phyloP scores from a whole-genome alignment of 495 filamentous ascomycete species.

The Lophiostoma macrostomum region DNA sequence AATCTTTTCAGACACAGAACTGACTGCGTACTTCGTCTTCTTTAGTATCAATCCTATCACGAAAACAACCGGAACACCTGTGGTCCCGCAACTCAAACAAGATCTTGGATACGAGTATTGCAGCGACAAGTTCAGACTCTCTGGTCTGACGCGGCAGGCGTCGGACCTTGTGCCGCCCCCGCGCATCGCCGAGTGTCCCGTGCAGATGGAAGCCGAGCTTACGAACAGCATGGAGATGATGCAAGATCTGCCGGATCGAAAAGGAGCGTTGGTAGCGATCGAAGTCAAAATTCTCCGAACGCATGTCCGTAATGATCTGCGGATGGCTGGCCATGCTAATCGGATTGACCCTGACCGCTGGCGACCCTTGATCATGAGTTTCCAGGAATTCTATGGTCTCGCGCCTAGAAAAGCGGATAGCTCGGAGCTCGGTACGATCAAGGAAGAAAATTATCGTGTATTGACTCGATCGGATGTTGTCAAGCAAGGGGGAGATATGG shows the following conservation, averaged over 20 bases:
- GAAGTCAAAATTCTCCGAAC: conserved; percentile 26
- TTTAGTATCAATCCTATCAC: conserved; percentile 45
- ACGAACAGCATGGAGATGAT: conserved; percentile 37
- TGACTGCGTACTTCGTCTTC: too few species aligned
- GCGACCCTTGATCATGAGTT: conserved; percentile 47
- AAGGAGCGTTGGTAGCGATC: conserved; percentile 23
- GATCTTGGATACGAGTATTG: conserved; percentile 38
- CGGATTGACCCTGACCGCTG: conserved; percentile 46
- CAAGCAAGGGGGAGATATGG: too few species aligned
- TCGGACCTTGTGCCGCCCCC: conserved; percentile 33
- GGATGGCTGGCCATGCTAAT: conserved; percentile 42
- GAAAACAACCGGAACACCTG: conserved; percentile 41
- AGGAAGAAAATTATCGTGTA: conserved; percentile 42
- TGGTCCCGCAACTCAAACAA: conserved; percentile 35
- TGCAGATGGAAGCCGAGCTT: conserved; percentile 44
- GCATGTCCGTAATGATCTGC: conserved; percentile 26
- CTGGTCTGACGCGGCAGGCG: conserved; percentile 38
- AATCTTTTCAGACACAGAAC: too few species aligned
- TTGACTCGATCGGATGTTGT: too few species aligned
- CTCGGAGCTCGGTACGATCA: conserved; percentile 37
- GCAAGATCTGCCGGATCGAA: conserved; percentile 37
- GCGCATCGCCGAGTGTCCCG: conserved; percentile 44
- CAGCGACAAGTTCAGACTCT: conserved; percentile 45
- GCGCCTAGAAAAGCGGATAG: conserved; percentile 29
- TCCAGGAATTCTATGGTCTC: conserved; percentile 46